Evolutionary conservation across 306 rosid genomes (phyloP), one percentile per base, ranked within the genome.

Genomic region (Dalbergia oliveri): DNA sequence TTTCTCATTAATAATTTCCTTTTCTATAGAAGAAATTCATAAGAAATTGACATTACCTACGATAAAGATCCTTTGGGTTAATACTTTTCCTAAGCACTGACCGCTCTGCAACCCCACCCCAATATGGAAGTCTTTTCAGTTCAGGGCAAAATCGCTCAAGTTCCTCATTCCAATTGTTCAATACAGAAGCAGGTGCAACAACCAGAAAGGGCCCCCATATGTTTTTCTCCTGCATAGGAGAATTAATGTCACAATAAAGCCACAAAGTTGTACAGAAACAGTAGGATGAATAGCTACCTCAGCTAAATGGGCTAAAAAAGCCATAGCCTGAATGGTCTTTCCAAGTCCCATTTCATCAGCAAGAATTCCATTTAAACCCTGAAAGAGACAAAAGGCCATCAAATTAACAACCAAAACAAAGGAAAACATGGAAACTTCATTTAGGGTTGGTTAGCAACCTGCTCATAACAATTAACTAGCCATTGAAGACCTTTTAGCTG

Each of bases 311-410:
- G 97, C 99, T 88, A 96, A 91, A 86, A 96, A 96, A 0, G 88
- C 97, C 99, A 96, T 96, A 41, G 99, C 99, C 80, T 96, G 99
- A 62, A 96, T 96, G 78, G 99, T 96, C 89, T 96, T 96, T 81
- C 98, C 99, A 78, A 96, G 97, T 44, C 99, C 99, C 99, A 96
- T 96, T 84, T 96, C 99, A 88, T 96, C 99, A 37, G 99, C 98
- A 82, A 96, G 98, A 81, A 96, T 96, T 44, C 99, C 99, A 90
- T 96, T 96, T 78, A 93, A 87, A 85, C 99, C 99, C 97, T 94
- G 84, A 78, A 75, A 83, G 79, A 53, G 63, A 72, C 63, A n/a
- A 79, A 85, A 64, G 45, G 11, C 72, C 41, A 35, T 51, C 71
- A 49, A 82, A 72, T 72, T 77, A 84, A 73, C 59, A 76, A 62